phyloP scores from a whole-genome alignment of 306 rosid genomes.

The Datisca glomerata region DNA sequence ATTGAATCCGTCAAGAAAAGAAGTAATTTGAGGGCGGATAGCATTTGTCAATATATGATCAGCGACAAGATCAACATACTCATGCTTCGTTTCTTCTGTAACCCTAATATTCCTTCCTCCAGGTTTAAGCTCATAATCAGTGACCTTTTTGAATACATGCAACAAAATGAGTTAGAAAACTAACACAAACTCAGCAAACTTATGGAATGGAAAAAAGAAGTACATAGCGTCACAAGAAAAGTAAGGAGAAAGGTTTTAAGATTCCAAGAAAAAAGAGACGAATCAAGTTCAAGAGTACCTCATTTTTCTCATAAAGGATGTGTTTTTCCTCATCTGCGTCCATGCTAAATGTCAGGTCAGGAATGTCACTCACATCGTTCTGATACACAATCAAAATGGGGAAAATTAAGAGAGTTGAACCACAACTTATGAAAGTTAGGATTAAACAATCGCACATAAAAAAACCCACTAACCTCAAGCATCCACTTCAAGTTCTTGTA shows the following conservation, averaged over 20 bases:
- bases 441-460: conserved; percentile 2
- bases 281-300: conserved; percentile 25
- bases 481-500: conserved; percentile 98
- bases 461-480: conserved; percentile 65
- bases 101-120: conserved; percentile 98
- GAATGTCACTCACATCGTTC: conserved; percentile 90
- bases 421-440: conserved; percentile 7
- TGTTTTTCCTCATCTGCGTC: conserved; percentile 97
- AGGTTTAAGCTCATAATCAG: conserved; percentile 97
- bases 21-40: conserved; percentile 85
- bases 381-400: conserved; percentile 15
- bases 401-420: conserved; percentile 1
- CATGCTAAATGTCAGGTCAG: conserved; percentile 97
- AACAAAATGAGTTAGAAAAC: background rate
- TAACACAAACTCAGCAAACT: background rate
- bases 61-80: conserved; percentile 97
- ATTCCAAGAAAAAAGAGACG: background rate
- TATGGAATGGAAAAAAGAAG: no score
- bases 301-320: conserved; percentile 87
- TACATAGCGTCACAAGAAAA: background rate
- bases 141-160: conserved; percentile 39
- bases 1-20: conserved; percentile 76
- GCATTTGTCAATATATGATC: conserved; percentile 91
- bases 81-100: conserved; percentile 95
- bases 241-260: background rate